phyloP scores from a whole-genome alignment of 169 alveolate species.

The Plasmodium knowlesi region DNA sequence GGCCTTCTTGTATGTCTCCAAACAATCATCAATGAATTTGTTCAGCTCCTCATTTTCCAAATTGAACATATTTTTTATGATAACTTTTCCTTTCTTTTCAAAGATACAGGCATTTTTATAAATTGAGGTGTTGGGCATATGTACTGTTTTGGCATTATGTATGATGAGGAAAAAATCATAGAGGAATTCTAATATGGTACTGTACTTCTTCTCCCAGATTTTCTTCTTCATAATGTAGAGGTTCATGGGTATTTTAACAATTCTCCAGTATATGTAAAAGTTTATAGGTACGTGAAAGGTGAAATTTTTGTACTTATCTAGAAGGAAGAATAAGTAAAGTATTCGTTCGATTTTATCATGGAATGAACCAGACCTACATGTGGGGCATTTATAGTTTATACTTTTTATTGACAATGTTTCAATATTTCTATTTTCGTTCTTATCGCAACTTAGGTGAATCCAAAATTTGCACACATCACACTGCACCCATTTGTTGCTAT shows the following conservation, averaged over 20 bases:
- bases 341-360: constrained; percentile 77
- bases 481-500: constrained; percentile 80
- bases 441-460: constrained; percentile 88
- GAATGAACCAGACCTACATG: constrained; percentile 79
- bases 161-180: constrained; percentile 78
- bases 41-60: constrained; percentile 44
- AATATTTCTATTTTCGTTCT: constrained; percentile 75
- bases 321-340: constrained; percentile 78
- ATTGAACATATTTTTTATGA: constrained; percentile 71
- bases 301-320: constrained; percentile 80
- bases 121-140: constrained; percentile 84
- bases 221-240: constrained; percentile 77
- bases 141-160: constrained; percentile 81
- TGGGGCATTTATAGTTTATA: constrained; percentile 79
- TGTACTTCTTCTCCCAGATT: constrained; percentile 78
- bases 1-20: constrained; percentile 12
- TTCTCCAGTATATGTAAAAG: constrained; percentile 82
- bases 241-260: constrained; percentile 85
- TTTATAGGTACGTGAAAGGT: constrained; percentile 83
- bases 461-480: constrained; percentile 89
- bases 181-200: constrained; percentile 75
- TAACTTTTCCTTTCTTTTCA: constrained; percentile 77
- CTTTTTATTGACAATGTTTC: constrained; percentile 72
- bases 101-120: constrained; percentile 78
- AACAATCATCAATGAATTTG: constrained; percentile 32